Base-by-base conservation (phyloP, 176 grass and related monocot genomes). In the Areca catechu region DNA sequence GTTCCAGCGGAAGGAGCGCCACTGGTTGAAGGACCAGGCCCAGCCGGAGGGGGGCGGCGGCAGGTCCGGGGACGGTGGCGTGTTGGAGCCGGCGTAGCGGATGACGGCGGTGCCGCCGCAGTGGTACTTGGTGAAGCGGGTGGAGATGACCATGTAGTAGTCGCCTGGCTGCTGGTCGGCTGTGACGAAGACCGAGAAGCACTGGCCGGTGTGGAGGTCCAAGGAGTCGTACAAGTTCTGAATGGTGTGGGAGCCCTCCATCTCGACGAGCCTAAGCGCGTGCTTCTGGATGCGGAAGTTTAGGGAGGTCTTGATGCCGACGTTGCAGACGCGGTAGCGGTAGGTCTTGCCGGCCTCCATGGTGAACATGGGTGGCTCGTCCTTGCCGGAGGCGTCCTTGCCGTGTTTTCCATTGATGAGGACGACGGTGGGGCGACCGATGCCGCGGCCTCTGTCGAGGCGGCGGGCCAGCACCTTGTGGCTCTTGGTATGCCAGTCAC, bases 201-300 rank as follows among this genome's bases (percentile, higher is more conserved):
- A 96, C 78, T 96, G 92, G 5, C 77, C 86, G 56, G 74, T 62
- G 56, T 96, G 92, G 60, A 90, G 27, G 84, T 96, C 92, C 0
- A 96, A 49, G 3, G 86, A 82, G 14, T 85, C 77, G 61, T 96
- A 96, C 7, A 18, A 4, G 74, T 87, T 96, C 76, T 96, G 92
- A 67, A 96, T 56, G 4, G 92, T 96, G 83, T 96, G 92, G 52
- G 92, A 96, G 0, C 92, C 92, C 53, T 96, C 92, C 77, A 90
- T 79, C 86, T 96, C 92, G 0, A 96, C 83, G 0, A 96, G 83
- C 80, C 69, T 82, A 7, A 82, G 19, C 48, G 0, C 5, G 68
- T 96, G 92, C n/a, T 58, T 48, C 79, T 88, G 92, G 54, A 96
- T 56, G 50, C 92, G 77, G 10, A 96, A 69, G 83, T 90, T 96